Evolutionary conservation across 495 filamentous ascomycete species (phyloP).

Genomic region (Penicillium pancosmium): DNA sequence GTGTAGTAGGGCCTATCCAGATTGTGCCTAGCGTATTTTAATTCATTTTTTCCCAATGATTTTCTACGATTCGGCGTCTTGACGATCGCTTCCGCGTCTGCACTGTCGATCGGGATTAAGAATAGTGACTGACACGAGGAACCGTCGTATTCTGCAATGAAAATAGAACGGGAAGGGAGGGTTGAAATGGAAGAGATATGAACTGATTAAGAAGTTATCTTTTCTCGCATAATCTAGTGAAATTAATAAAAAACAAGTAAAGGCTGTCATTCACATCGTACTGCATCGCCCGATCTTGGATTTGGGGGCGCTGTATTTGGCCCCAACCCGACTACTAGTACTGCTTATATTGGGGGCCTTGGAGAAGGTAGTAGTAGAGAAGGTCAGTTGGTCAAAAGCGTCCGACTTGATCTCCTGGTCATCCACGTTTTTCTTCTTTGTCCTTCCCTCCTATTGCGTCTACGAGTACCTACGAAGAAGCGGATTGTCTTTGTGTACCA

Average conservation of each 20-base stretch:
- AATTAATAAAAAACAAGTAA: background rate
- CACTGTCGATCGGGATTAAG: conserved; percentile 1
- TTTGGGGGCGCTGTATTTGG: background rate
- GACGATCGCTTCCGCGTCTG: conserved; percentile 2
- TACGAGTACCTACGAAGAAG: background rate
- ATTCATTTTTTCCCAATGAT: background rate
- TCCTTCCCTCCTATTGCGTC: background rate
- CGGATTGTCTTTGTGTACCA: conserved; percentile 1
- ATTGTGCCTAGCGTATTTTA: background rate
- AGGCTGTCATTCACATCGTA: background rate
- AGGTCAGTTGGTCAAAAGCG: background rate
- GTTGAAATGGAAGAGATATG: too few species aligned
- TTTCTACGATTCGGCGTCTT: background rate
- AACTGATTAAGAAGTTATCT: too few species aligned
- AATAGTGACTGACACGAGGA: background rate
- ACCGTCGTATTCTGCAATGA: background rate
- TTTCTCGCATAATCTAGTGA: background rate
- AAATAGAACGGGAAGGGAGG: background rate
- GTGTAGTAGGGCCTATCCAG: too few species aligned
- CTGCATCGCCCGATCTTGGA: background rate
- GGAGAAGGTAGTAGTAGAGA: background rate
- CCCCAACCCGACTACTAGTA: background rate
- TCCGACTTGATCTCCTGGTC: background rate
- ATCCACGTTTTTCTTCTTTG: background rate
- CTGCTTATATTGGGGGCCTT: conserved; percentile 2